A percentile compares a stretch with the other conserved stretches of the same genome.
Conservation (phyloP, 1,284 basidiomycete species). For the Boletellus deceptivus region DNA sequence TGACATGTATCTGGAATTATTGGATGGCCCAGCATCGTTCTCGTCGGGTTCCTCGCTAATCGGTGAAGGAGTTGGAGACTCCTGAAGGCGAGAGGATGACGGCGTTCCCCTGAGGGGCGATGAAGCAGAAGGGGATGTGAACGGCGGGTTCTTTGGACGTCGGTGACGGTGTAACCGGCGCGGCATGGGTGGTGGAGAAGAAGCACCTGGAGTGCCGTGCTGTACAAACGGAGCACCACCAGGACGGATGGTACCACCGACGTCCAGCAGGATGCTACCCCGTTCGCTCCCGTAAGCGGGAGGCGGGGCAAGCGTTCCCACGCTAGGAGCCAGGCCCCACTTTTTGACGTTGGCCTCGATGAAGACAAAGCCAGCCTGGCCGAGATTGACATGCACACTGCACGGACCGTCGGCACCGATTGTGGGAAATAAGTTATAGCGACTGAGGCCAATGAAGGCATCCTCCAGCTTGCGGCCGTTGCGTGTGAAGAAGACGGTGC, state of each 20-base stretch:
- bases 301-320: conserved; percentile 91
- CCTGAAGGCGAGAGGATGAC: conserved; percentile 37
- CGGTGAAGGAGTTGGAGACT: conserved; percentile 66
- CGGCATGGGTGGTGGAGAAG: conserved; percentile 46
- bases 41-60: conserved; percentile 63
- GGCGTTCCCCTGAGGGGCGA: conserved; percentile 56
- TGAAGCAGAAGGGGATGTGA: conserved; percentile 46
- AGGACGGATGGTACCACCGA: conserved; percentile 63
- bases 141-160: conserved; percentile 43
- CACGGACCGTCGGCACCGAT: conserved; percentile 93
- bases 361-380: conserved; percentile 95
- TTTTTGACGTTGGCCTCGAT: conserved; percentile 99
- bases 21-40: conserved; percentile 45
- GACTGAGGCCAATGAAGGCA: conserved; percentile 84
- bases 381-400: conserved; percentile 92
- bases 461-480: conserved; percentile 96
- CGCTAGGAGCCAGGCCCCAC: conserved; percentile 94
- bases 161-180: conserved; percentile 62
- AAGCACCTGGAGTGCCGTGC: conserved; percentile 44
- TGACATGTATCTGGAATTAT: conserved; percentile 54
- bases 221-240: conserved; percentile 39
- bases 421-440: conserved; percentile 92
- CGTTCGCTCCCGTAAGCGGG: conserved; percentile 94
- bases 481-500: conserved; percentile 96
- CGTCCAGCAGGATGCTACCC: conserved; percentile 90